Evolutionary conservation across 2,329 filamentous ascomycete genomes (phyloP).

Genomic region (Nannizziopsis arthrosporioides): DNA sequence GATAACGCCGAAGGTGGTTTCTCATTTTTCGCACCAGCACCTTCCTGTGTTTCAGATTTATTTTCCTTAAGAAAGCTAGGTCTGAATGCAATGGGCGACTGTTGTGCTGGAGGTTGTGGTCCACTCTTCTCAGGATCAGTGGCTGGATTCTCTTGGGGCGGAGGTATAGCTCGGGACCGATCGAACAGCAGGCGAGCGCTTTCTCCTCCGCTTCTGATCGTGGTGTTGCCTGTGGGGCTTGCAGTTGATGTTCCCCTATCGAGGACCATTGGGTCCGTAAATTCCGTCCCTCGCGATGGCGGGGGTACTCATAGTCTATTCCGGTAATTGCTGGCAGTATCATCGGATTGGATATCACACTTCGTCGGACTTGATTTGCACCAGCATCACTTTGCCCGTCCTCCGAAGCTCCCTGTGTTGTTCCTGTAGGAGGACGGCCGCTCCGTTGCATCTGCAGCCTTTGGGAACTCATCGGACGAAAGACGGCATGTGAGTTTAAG

Average conservation of each 20-base stretch:
- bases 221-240: conserved; percentile 53
- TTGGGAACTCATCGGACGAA: conserved; percentile 92
- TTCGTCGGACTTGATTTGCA: conserved; percentile 44
- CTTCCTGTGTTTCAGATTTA: conserved; percentile 39
- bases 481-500: conserved; percentile 81
- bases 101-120: conserved; percentile 48
- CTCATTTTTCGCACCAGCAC: conserved; percentile 55
- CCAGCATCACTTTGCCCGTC: conserved; percentile 36
- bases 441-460: conserved; percentile 81
- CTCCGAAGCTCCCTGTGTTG: conserved; percentile 24
- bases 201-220: conserved; percentile 56
- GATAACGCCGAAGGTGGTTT: conserved; percentile 61
- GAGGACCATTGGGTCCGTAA: conserved; percentile 60
- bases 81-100: conserved; percentile 64
- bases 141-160: conserved; percentile 46
- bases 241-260: conserved; percentile 63
- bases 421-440: conserved; percentile 35
- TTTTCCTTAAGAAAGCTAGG: conserved; percentile 57
- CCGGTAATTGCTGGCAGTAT: conserved; percentile 28
- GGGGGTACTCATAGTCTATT: conserved; percentile 40
- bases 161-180: conserved; percentile 31
- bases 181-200: conserved; percentile 67
- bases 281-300: conserved; percentile 70
- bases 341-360: conserved; percentile 46
- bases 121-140: conserved; percentile 46